Percentiles rank a stretch among this genome's conserved stretches.
Evolutionary conservation across 179 eudicot species (phyloP).

Genomic region (Beta lomatogona): DNA sequence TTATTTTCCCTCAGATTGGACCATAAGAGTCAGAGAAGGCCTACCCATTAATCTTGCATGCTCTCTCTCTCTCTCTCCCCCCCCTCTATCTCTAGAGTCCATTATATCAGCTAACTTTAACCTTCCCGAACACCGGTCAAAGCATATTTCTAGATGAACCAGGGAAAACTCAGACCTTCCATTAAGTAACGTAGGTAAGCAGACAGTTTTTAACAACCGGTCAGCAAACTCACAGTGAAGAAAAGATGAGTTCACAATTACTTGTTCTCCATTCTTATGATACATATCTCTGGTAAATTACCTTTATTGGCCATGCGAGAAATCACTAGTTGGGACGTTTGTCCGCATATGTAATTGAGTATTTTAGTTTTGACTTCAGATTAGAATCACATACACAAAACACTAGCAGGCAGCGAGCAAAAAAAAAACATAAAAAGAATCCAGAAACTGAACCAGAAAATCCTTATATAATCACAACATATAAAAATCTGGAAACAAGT

Average conservation of each 20-base stretch:
- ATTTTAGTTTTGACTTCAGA: background rate
- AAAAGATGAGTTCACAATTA: background rate
- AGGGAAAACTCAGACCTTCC: background rate
- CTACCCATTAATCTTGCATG: background rate
- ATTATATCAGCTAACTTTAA: background rate
- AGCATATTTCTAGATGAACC: background rate
- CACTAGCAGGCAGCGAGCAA: background rate
- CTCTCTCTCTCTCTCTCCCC: background rate
- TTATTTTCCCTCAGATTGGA: too few species aligned
- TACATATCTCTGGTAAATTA: background rate
- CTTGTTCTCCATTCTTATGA: background rate
- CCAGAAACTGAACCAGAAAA: background rate
- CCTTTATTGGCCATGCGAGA: background rate
- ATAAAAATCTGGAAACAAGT: background rate
- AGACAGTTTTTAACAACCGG: background rate
- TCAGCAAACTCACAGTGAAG: background rate
- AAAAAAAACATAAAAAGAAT: background rate
- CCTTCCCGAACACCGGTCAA: background rate
- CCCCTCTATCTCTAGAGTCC: background rate
- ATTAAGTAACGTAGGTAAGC: background rate
- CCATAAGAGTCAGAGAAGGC: background rate
- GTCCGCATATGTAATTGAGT: background rate
- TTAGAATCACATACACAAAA: constrained; percentile 7
- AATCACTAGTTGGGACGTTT: background rate
- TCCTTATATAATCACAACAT: background rate